A percentile compares a stretch with the other conserved stretches of the same genome.
These are phyloP conservation scores for Nannochloris sp. DNA, from an alignment of 139 green algal genomes.

Conservation along the genomic window DNA sequence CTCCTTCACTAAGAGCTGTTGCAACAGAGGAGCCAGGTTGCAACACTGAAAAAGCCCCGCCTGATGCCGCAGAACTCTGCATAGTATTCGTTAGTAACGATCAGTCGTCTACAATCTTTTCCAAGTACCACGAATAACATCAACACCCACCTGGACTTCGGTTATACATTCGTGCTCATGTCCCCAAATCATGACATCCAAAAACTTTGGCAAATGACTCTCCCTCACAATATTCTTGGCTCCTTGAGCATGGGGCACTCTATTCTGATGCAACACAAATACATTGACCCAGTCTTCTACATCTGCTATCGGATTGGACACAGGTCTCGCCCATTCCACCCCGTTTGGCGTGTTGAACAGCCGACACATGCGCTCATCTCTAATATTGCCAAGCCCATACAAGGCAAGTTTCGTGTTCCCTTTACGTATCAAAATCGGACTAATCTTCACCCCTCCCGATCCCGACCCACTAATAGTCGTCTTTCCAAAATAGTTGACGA, in stretches of 20 bases:
- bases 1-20: conserved; percentile 54
- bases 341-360: conserved; percentile 70
- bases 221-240: conserved; percentile 80
- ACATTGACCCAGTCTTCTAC: conserved; percentile 83
- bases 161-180: conserved; percentile 95
- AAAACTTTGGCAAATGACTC: conserved; percentile 66
- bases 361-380: conserved; percentile 86
- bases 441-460: conserved; percentile 28
- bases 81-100: background rate
- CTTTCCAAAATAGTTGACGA: conserved; percentile 99
- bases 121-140: background rate
- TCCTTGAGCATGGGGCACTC: conserved; percentile 47
- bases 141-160: conserved; percentile 44
- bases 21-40: conserved; percentile 88
- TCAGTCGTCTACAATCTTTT: background rate
- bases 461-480: conserved; percentile 17
- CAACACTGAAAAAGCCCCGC: conserved; percentile 38
- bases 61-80: background rate
- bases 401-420: conserved; percentile 80
- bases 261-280: conserved; percentile 95
- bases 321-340: conserved; percentile 55
- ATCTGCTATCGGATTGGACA: conserved; percentile 8
- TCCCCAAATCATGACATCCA: conserved; percentile 96
- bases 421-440: conserved; percentile 69
- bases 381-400: conserved; percentile 91